These are phyloP conservation scores for Lasiodiplodia sp. DNA, from an alignment of 2,329 filamentous ascomycete species.

Conservation along the genomic window DNA sequence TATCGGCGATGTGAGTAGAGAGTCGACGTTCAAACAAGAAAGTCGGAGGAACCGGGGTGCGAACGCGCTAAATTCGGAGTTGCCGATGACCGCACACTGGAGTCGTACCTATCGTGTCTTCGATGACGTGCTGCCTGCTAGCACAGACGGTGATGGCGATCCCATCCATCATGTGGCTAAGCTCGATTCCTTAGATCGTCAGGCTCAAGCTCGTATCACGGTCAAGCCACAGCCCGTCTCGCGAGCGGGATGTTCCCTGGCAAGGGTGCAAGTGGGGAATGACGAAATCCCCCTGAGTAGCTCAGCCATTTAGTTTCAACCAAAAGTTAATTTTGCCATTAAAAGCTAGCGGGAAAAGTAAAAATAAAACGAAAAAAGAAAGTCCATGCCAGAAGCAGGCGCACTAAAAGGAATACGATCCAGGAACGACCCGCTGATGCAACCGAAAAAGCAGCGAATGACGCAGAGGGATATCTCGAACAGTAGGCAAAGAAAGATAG, in stretches of 20 bases:
- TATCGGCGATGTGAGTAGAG: background rate
- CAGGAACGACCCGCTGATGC: conserved; percentile 26
- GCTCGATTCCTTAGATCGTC: background rate
- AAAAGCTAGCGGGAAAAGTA: conserved; percentile 15
- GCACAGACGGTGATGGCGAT: background rate
- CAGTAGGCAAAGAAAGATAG: background rate
- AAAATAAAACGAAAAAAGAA: background rate
- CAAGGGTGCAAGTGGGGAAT: background rate
- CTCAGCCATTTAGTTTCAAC: background rate
- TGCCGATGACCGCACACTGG: background rate
- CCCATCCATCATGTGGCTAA: background rate
- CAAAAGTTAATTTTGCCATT: conserved; percentile 16
- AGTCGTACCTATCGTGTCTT: background rate
- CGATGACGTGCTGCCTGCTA: conserved; percentile 5
- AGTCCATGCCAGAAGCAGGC: conserved; percentile 14
- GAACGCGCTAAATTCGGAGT: conserved; percentile 4
- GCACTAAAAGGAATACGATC: conserved; percentile 24
- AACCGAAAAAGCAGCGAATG: conserved; percentile 25
- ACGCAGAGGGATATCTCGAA: conserved; percentile 23
- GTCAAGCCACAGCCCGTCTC: background rate
- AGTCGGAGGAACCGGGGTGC: background rate
- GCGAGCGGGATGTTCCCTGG: background rate
- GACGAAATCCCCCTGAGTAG: conserved; percentile 10
- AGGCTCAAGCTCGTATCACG: conserved; percentile 3
- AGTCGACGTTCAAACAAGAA: conserved; percentile 3